Evolutionary conservation across 1,284 basidiomycete genomes (phyloP), one percentile per base, ranked within the genome.

Genomic region (Sparassis latifolia): DNA sequence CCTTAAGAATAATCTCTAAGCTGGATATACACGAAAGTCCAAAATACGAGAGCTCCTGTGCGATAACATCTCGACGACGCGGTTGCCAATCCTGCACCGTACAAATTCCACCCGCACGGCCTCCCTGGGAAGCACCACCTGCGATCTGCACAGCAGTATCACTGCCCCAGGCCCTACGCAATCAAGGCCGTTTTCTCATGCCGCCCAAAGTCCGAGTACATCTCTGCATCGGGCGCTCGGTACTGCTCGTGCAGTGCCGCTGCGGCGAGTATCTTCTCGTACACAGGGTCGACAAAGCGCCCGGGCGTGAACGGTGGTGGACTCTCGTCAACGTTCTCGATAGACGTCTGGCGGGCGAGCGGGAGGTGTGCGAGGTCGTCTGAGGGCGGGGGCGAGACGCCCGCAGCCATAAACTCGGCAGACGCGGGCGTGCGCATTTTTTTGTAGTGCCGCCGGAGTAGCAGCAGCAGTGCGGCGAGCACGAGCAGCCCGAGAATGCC

Each of bases 231-330:
- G 20, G 20, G 20, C 20, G 20, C 20, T 20, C 35, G 35, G 33
- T 56, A 59, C n/a, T 46, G 33, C 54, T 62, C 55, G 42, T 52
- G 55, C 55, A 60, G 52, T 35, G 39, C 51, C 38, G 55, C 57
- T 20, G 60, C 55, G 10, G 53, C 57, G 9, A 33, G 54, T 45
- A 63, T 53, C 54, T 65, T 64, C 54, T 65, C 63, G 42, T 49
- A 52, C n/a, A 64, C 52, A 3, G 62, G 61, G 47, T 65, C 62
- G 30, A 31, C 49, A 49, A 51, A 65, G 29, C 12, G 33, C 9
- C 62, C 62, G 4, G 51, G 50, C 0, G 58, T 64, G 56, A 66
- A 65, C 20, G 61, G 43, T 4, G 63, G 65, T 6, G 61, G 63
- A 3, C 33, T 52, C 31, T 57, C 54, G 27, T 57, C 60, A 5